Conservation (phyloP, 805 yeast species). For the Martiniozyma abietophila region DNA sequence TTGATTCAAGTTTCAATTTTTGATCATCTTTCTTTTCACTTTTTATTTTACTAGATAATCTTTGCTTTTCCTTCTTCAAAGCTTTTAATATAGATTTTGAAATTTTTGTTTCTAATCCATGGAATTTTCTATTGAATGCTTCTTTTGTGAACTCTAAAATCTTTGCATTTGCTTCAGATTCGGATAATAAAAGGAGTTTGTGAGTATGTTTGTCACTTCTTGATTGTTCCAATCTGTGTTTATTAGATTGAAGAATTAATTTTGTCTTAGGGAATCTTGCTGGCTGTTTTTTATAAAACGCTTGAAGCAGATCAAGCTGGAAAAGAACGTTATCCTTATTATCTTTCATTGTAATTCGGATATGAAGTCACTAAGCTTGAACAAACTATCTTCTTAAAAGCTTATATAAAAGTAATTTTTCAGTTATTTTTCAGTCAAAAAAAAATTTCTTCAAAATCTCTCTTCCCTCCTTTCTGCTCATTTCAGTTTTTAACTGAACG, state of each 20-base stretch:
- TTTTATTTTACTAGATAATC: slow-evolving; percentile 1
- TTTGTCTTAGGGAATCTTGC: slow-evolving; percentile 44
- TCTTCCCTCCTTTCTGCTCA: no score
- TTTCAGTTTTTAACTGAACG: no score
- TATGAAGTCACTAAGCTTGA: no score
- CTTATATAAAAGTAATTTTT: no score
- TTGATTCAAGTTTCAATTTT: neutral
- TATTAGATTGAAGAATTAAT: slow-evolving; percentile 36
- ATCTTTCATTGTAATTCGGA: neutral
- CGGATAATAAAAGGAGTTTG: slow-evolving; percentile 27
- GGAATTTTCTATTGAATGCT: slow-evolving; percentile 39
- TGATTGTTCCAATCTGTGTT: slow-evolving; percentile 6
- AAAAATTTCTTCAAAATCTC: no score
- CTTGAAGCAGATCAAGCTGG: slow-evolving; percentile 50
- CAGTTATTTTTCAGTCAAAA: no score
- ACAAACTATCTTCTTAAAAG: no score
- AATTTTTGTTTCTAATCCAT: slow-evolving; percentile 26
- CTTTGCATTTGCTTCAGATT: slow-evolving; percentile 35
- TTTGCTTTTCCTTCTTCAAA: slow-evolving; percentile 19
- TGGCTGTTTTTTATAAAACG: slow-evolving; percentile 35
- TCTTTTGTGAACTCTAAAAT: slow-evolving; percentile 37
- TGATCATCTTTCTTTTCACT: neutral
- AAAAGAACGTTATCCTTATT: slow-evolving; percentile 35
- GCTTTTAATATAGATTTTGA: slow-evolving; percentile 32
- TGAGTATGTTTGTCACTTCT: slow-evolving; percentile 21